phyloP scores from a whole-genome alignment of 148 eudicot genomes.

The Heliamphora exappendiculata region DNA sequence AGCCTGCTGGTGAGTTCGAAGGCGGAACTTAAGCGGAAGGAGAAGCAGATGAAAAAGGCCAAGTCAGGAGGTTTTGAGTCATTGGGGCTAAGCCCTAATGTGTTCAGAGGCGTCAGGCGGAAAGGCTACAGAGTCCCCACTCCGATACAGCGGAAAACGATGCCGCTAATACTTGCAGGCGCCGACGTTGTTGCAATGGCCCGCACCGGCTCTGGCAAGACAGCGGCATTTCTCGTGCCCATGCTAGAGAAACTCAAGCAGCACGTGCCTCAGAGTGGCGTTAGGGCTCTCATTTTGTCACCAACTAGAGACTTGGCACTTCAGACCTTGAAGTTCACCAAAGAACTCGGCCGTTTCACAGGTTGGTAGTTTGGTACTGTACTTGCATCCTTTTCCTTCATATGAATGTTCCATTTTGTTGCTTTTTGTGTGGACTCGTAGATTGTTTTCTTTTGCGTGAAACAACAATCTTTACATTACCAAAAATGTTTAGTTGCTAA shows the following conservation, averaged over 20 bases:
- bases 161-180: slow-evolving; percentile 78
- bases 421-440: neutral
- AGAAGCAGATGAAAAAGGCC: slow-evolving; percentile 52
- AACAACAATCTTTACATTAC: neutral
- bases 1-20: slow-evolving; percentile 44
- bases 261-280: slow-evolving; percentile 73
- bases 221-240: slow-evolving; percentile 89
- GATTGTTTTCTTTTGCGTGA: neutral
- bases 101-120: slow-evolving; percentile 55
- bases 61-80: slow-evolving; percentile 97
- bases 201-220: slow-evolving; percentile 91
- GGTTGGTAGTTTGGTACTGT: slow-evolving; percentile 25
- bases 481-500: neutral
- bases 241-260: slow-evolving; percentile 76
- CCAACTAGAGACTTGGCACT: slow-evolving; percentile 92
- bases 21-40: slow-evolving; percentile 41
- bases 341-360: slow-evolving; percentile 65
- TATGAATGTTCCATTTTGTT: neutral
- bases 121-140: slow-evolving; percentile 92
- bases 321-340: slow-evolving; percentile 76
- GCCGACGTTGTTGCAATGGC: slow-evolving; percentile 97
- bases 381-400: neutral
- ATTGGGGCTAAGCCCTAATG: slow-evolving; percentile 35
- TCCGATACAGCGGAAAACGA: slow-evolving; percentile 89
- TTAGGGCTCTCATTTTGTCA: slow-evolving; percentile 71